Conservation (phyloP, 768 basidiomycete species). For the Boletus reticulatus region DNA sequence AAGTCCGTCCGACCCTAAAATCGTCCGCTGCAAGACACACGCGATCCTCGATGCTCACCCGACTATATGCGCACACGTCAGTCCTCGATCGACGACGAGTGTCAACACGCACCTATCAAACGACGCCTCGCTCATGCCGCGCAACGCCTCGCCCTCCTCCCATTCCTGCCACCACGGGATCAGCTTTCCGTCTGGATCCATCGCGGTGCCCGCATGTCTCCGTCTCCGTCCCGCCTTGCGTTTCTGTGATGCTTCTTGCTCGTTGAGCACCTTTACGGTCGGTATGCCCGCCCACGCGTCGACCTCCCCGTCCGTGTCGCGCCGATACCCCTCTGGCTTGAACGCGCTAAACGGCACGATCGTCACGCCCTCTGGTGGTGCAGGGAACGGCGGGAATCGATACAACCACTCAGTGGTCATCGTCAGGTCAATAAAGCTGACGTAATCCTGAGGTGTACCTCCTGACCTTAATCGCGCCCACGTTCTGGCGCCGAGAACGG, state of each 20-base stretch:
- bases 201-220: slow-evolving; percentile 20
- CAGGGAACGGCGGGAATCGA: slow-evolving; percentile 50
- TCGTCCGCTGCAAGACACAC: slow-evolving; percentile 30
- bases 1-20: slow-evolving; percentile 29
- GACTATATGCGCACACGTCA: not conserved
- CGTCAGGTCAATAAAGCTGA: not conserved
- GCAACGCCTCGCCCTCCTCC: slow-evolving; percentile 26
- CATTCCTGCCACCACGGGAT: slow-evolving; percentile 35
- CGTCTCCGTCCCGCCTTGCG: slow-evolving; percentile 13
- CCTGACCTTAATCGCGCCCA: not conserved
- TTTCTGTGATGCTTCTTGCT: slow-evolving; percentile 17
- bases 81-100: not conserved
- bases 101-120: slow-evolving; percentile 27
- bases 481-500: not conserved
- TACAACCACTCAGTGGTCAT: not conserved
- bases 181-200: slow-evolving; percentile 18
- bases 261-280: slow-evolving; percentile 27
- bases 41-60: slow-evolving; percentile 17
- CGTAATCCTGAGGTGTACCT: slow-evolving; percentile 5
- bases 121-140: slow-evolving; percentile 13
- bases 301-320: slow-evolving; percentile 19
- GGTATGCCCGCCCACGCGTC: slow-evolving; percentile 22
- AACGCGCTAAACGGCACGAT: slow-evolving; percentile 46
- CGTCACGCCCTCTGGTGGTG: slow-evolving; percentile 35
- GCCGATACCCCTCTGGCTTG: slow-evolving; percentile 23